Conservation (phyloP, 805 yeast genomes). For the Candida railenensis region DNA sequence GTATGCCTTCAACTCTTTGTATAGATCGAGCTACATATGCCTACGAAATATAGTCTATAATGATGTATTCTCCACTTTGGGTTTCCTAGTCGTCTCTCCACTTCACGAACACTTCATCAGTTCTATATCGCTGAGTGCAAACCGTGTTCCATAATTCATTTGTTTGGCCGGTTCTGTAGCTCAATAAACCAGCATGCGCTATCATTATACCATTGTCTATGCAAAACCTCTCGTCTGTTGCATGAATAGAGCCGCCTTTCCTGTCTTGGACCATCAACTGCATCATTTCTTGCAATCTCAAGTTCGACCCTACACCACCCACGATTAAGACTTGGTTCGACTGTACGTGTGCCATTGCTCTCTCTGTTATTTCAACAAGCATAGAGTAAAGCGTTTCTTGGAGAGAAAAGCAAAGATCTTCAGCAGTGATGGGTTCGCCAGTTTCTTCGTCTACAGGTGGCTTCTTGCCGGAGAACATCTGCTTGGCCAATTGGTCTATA, state of each 20-base stretch:
- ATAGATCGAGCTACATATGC: no score
- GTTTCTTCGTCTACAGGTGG: slow-evolving; percentile 38
- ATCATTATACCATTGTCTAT: slow-evolving; percentile 99
- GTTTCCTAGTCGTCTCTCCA: slow-evolving; percentile 86
- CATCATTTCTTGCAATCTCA: slow-evolving; percentile 94
- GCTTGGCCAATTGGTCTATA: slow-evolving; percentile 78
- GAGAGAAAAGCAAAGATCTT: slow-evolving; percentile 87
- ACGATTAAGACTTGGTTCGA: slow-evolving; percentile 88
- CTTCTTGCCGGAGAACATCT: slow-evolving; percentile 49
- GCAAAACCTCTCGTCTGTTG: slow-evolving; percentile 96
- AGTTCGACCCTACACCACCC: slow-evolving; percentile 98
- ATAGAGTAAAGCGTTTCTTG: slow-evolving; percentile 93
- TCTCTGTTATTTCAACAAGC: slow-evolving; percentile 96
- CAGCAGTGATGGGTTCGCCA: slow-evolving; percentile 64
- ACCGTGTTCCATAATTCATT: slow-evolving; percentile 64
- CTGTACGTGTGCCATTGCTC: slow-evolving; percentile 97
- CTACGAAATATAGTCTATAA: no score
- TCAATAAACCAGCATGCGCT: slow-evolving; percentile 93
- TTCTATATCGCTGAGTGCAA: slow-evolving; percentile 90
- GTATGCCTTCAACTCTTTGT: no score
- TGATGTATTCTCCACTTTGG: neutral
- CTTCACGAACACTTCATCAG: slow-evolving; percentile 86
- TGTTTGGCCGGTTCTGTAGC: slow-evolving; percentile 77
- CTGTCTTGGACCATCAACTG: slow-evolving; percentile 88
- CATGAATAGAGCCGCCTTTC: slow-evolving; percentile 76